Evolutionary conservation across 2,329 filamentous ascomycete species (phyloP).

Genomic region (Zasmidium cellare): DNA sequence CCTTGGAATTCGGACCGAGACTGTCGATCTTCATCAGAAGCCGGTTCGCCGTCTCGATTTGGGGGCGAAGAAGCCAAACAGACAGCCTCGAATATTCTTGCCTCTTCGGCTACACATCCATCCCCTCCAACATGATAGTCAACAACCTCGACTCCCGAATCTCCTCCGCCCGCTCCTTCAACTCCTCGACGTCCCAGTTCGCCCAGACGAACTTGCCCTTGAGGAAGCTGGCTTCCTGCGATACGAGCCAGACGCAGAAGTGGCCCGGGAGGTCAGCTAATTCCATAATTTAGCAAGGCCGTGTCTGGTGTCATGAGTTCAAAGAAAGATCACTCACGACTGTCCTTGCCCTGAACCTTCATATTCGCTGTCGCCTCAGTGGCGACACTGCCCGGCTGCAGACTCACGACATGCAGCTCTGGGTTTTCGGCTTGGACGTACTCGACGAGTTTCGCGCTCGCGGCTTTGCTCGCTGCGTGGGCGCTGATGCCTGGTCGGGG

Average conservation of each 20-base stretch:
- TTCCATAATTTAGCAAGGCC: neutral
- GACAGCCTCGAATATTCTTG: no score
- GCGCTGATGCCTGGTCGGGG: constrained; percentile 7
- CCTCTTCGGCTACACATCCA: neutral
- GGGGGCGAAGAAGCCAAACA: neutral
- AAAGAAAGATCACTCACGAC: neutral
- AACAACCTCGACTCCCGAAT: neutral
- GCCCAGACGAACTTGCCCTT: constrained; percentile 33
- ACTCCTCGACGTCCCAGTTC: constrained; percentile 19
- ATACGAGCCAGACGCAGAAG: constrained; percentile 36
- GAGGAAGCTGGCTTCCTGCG: constrained; percentile 41
- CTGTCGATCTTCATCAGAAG: neutral
- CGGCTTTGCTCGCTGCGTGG: constrained; percentile 9
- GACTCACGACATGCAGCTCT: constrained; percentile 7
- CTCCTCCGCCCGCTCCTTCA: constrained; percentile 1
- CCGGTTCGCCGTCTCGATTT: neutral
- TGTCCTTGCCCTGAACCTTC: constrained; percentile 8
- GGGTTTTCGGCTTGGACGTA: constrained; percentile 8
- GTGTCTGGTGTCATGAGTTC: neutral
- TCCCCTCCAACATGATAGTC: neutral
- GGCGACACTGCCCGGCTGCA: constrained; percentile 12
- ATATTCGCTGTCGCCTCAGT: constrained; percentile 11
- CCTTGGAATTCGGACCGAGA: neutral
- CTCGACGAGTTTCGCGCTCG: constrained; percentile 3
- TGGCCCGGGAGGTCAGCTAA: neutral